phyloP scores from a whole-genome alignment of 257 asterid species.

The Thymus mandschuricus region DNA sequence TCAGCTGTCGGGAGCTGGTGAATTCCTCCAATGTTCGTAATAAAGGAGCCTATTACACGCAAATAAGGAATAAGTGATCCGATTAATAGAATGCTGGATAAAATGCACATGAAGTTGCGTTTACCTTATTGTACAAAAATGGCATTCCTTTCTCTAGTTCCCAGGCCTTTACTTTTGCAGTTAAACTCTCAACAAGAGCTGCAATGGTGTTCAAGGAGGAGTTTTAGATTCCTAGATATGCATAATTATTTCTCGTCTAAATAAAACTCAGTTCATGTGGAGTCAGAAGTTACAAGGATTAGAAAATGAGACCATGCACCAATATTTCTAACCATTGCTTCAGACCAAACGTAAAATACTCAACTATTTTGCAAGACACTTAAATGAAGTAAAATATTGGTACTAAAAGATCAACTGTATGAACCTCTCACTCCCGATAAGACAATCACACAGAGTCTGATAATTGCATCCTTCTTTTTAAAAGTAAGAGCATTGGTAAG shows the following conservation, averaged over 20 bases:
- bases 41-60: conserved; percentile 56
- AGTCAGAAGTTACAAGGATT: no score
- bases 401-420: no score
- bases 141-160: conserved; percentile 72
- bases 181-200: conserved; percentile 73
- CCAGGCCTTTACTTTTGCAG: conserved; percentile 68
- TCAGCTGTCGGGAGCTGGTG: conserved; percentile 49
- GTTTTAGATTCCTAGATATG: conserved; percentile 15
- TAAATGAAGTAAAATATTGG: no score
- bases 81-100: conserved; percentile 13
- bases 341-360: no score
- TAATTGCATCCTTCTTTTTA: no score
- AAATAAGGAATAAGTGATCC: conserved; percentile 8
- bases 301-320: no score
- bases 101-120: neutral
- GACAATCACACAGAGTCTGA: no score
- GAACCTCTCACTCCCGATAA: no score
- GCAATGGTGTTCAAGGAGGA: conserved; percentile 35
- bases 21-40: conserved; percentile 62
- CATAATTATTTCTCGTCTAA: neutral
- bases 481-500: no score
- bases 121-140: conserved; percentile 64
- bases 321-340: no score
- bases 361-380: no score
- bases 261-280: neutral